Evolutionary conservation across 163 green algal species (phyloP).

Genomic region (Chloroidium sp.): DNA sequence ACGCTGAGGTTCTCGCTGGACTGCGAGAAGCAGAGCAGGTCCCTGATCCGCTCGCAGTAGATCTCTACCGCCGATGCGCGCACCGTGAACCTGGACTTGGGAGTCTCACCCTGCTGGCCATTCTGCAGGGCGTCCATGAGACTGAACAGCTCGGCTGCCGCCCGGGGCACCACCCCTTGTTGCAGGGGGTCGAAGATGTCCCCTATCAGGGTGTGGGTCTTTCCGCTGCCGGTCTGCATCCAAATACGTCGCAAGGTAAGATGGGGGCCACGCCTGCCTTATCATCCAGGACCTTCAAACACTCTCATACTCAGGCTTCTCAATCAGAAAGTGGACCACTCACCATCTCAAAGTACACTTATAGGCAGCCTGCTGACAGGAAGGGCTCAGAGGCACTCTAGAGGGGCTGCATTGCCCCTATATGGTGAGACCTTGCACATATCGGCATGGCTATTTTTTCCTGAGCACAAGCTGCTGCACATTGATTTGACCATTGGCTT

Average conservation of each 20-base stretch:
- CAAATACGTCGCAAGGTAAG: background rate
- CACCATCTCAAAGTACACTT: too few relatives aligned
- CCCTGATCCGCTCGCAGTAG: slow-evolving; percentile 74
- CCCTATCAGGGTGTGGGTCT: slow-evolving; percentile 70
- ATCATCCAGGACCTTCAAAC: background rate
- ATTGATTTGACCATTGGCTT: background rate
- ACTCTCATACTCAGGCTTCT: too few relatives aligned
- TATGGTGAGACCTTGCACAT: too few relatives aligned
- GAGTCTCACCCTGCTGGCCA: background rate
- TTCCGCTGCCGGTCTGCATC: slow-evolving; percentile 57
- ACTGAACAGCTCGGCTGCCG: slow-evolving; percentile 26
- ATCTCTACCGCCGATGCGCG: slow-evolving; percentile 65
- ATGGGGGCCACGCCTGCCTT: background rate
- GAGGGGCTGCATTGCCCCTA: too few relatives aligned
- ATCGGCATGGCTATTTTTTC: too few relatives aligned
- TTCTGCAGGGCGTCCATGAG: background rate
- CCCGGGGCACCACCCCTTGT: slow-evolving; percentile 59
- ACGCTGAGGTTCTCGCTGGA: slow-evolving; percentile 40
- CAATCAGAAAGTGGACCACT: too few relatives aligned
- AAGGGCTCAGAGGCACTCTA: too few relatives aligned
- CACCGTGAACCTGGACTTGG: slow-evolving; percentile 13
- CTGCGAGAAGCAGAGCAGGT: slow-evolving; percentile 49
- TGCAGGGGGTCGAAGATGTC: slow-evolving; percentile 18
- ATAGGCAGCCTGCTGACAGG: too few relatives aligned
- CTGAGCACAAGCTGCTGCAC: background rate